These are phyloP conservation scores for Wickerhamiella infanticola DNA, from an alignment of 1,139 yeast species.

Conservation along the genomic window DNA sequence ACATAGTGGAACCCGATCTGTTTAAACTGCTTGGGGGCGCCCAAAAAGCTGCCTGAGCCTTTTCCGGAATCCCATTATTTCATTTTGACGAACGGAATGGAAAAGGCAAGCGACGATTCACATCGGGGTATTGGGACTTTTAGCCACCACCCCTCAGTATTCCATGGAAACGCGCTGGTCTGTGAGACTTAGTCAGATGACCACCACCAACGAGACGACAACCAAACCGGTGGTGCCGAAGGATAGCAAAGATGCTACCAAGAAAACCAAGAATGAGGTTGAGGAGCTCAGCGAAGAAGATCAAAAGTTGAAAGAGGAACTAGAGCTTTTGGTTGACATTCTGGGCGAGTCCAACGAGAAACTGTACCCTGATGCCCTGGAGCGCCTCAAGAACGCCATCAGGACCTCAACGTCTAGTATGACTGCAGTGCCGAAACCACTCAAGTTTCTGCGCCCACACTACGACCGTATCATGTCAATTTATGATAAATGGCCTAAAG, in stretches of 20 bases:
- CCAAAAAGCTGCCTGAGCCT: too few species aligned
- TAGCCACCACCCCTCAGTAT: too few species aligned
- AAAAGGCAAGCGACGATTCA: too few species aligned
- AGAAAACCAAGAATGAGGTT: slow-evolving; percentile 34
- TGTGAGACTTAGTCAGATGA: neutral
- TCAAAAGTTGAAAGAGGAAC: slow-evolving; percentile 68
- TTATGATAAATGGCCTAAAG: slow-evolving; percentile 49
- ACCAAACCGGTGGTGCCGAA: slow-evolving; percentile 11
- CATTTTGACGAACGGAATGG: too few species aligned
- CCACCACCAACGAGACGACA: neutral
- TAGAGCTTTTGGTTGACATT: slow-evolving; percentile 76
- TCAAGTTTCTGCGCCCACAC: slow-evolving; percentile 85
- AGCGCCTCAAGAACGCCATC: slow-evolving; percentile 57
- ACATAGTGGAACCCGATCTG: too few species aligned
- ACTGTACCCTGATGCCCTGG: slow-evolving; percentile 44
- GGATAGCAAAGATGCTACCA: slow-evolving; percentile 42
- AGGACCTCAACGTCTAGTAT: slow-evolving; percentile 91
- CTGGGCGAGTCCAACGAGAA: slow-evolving; percentile 37
- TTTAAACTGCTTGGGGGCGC: too few species aligned
- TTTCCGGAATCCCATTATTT: too few species aligned
- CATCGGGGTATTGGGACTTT: too few species aligned
- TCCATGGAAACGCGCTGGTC: too few species aligned
- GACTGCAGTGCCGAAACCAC: slow-evolving; percentile 99
- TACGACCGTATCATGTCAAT: slow-evolving; percentile 50
- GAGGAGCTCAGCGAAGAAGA: slow-evolving; percentile 94